These are phyloP conservation scores for Beta macrorhiza DNA, from an alignment of 179 eudicot genomes.

Conservation along the genomic window DNA sequence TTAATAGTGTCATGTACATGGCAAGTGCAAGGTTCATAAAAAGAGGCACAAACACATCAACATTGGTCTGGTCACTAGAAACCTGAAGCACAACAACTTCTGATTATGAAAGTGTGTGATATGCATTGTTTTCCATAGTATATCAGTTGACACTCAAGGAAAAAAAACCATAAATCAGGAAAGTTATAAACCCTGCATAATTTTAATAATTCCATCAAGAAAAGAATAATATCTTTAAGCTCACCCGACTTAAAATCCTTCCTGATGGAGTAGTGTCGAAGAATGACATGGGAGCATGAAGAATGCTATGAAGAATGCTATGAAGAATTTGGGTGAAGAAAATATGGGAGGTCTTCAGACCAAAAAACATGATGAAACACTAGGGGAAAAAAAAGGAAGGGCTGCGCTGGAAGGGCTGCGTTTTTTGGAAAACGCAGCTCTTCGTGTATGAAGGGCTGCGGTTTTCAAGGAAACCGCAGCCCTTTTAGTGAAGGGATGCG, in stretches of 20 bases:
- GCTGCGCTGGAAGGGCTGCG: no score
- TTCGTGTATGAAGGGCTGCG: no score
- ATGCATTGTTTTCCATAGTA: background rate
- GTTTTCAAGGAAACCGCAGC: no score
- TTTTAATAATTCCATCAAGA: background rate
- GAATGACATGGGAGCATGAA: constrained; percentile 97
- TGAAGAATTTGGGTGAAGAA: constrained; percentile 40
- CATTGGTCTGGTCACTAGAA: constrained; percentile 85
- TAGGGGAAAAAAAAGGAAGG: no score
- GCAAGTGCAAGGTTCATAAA: constrained; percentile 60
- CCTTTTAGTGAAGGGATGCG: no score
- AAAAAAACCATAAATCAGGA: background rate
- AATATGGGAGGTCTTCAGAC: constrained; percentile 73
- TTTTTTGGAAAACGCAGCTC: no score
- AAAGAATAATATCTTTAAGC: background rate
- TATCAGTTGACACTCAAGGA: no score
- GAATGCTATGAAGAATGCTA: constrained; percentile 57
- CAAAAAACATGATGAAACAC: constrained; percentile 42
- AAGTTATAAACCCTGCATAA: background rate
- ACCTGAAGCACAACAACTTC: constrained; percentile 50
- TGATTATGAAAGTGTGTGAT: constrained; percentile 2
- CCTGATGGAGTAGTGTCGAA: constrained; percentile 99
- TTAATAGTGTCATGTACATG: constrained; percentile 66
- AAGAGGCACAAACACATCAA: constrained; percentile 82
- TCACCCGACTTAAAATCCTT: constrained; percentile 96